Evolutionary conservation across 140 eudicot species (phyloP).

Genomic region (Cichorium intybus): DNA sequence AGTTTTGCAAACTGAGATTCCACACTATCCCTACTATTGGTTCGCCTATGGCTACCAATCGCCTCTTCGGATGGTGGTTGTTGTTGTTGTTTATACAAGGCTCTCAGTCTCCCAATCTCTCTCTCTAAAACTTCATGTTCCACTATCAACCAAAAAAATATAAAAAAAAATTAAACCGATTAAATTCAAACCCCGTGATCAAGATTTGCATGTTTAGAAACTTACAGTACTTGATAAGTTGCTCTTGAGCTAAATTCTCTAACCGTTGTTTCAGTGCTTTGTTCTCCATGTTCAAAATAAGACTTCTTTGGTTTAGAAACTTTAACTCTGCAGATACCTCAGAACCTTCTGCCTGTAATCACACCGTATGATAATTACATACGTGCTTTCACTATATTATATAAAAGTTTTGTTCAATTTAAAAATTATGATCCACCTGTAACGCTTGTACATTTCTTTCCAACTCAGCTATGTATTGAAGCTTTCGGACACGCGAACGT

Average conservation of each 20-base stretch:
- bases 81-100: slow-evolving; percentile 44
- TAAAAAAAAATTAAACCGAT: background rate
- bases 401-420: background rate
- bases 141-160: slow-evolving; percentile 52
- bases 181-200: background rate
- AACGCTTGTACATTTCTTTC: slow-evolving; percentile 85
- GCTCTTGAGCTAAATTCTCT: slow-evolving; percentile 80
- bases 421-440: slow-evolving; percentile 48
- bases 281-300: slow-evolving; percentile 86
- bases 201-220: slow-evolving; percentile 9
- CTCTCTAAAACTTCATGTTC: slow-evolving; percentile 89
- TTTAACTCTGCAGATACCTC: slow-evolving; percentile 81
- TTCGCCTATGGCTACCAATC: slow-evolving; percentile 44
- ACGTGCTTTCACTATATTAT: background rate
- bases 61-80: slow-evolving; percentile 32
- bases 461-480: slow-evolving; percentile 91
- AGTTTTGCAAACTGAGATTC: slow-evolving; percentile 70
- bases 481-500: slow-evolving; percentile 86
- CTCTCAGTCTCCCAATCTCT: slow-evolving; percentile 62
- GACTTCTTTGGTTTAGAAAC: slow-evolving; percentile 73
- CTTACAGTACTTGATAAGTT: slow-evolving; percentile 81
- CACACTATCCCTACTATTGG: slow-evolving; percentile 35
- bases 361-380: background rate
- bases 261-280: slow-evolving; percentile 79
- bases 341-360: slow-evolving; percentile 73